These are phyloP conservation scores for Chaetomium strumarium DNA, from an alignment of 2,329 filamentous ascomycete species.

Conservation along the genomic window DNA sequence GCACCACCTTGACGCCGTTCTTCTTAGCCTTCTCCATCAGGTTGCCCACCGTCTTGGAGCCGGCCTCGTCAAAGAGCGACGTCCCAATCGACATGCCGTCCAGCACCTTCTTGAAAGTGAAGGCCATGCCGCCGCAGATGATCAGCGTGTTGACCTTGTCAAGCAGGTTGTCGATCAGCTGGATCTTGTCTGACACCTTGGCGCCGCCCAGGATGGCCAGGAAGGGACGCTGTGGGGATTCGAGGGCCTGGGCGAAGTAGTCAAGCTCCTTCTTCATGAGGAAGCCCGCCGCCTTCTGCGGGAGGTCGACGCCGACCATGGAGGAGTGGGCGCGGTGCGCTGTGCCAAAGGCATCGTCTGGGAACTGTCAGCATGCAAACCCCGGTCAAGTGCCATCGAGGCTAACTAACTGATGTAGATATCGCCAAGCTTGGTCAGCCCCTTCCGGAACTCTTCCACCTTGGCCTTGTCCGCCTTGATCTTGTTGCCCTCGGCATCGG, in stretches of 20 bases:
- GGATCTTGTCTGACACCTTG: slow-evolving; percentile 99
- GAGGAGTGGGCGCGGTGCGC: slow-evolving; percentile 98
- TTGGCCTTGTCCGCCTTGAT: slow-evolving; percentile 92
- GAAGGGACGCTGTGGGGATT: slow-evolving; percentile 90
- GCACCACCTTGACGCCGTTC: slow-evolving; percentile 90
- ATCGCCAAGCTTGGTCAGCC: slow-evolving; percentile 88
- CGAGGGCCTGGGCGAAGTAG: slow-evolving; percentile 96
- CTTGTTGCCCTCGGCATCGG: slow-evolving; percentile 94
- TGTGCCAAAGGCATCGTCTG: slow-evolving; percentile 97
- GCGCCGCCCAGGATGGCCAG: slow-evolving; percentile 96
- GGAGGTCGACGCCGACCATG: slow-evolving; percentile 95
- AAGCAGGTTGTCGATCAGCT: slow-evolving; percentile 97
- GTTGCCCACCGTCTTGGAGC: slow-evolving; percentile 81
- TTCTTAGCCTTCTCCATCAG: slow-evolving; percentile 94
- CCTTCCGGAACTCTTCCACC: slow-evolving; percentile 91
- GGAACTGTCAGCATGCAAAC: slow-evolving; percentile 19
- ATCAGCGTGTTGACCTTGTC: slow-evolving; percentile 97
- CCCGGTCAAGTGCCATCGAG: not conserved
- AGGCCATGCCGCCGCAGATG: slow-evolving; percentile 96
- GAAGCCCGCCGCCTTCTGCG: slow-evolving; percentile 96
- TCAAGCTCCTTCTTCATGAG: slow-evolving; percentile 99
- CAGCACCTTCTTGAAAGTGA: slow-evolving; percentile 99
- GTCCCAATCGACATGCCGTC: slow-evolving; percentile 83
- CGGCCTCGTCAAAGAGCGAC: slow-evolving; percentile 89
- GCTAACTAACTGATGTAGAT: slow-evolving; percentile 80